Percentiles rank a stretch among this genome's conserved stretches.
These are phyloP conservation scores for Mycena latifolia DNA, from an alignment of 768 basidiomycete species.

Conservation along the genomic window DNA sequence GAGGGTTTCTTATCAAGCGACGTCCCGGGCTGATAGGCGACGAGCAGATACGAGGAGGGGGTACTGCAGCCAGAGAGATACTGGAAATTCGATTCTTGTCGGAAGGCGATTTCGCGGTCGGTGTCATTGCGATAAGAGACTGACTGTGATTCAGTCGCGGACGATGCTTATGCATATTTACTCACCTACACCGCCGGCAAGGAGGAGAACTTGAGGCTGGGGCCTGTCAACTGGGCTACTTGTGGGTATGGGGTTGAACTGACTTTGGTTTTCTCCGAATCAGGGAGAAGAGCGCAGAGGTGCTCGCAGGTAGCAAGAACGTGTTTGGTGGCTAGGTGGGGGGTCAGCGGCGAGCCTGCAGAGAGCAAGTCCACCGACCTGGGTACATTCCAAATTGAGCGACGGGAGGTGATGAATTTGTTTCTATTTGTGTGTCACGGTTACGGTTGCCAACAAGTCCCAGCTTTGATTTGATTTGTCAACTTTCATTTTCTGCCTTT, in stretches of 20 bases:
- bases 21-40: constrained; percentile 66
- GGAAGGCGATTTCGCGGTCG: constrained; percentile 82
- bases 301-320: constrained; percentile 65
- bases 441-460: too few relatives aligned
- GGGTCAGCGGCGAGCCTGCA: background rate
- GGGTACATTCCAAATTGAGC: constrained; percentile 14
- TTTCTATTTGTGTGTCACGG: background rate
- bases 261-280: constrained; percentile 66
- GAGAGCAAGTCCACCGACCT: background rate
- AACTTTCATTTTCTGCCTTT: too few relatives aligned
- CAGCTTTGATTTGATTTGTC: too few relatives aligned
- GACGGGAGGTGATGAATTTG: background rate
- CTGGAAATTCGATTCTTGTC: constrained; percentile 87
- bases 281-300: constrained; percentile 63
- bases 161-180: background rate
- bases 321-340: constrained; percentile 61
- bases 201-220: constrained; percentile 77
- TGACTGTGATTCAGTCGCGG: background rate
- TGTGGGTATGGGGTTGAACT: constrained; percentile 12
- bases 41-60: constrained; percentile 76
- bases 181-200: constrained; percentile 66
- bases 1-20: constrained; percentile 55
- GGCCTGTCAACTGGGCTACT: constrained; percentile 9
- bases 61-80: constrained; percentile 87
- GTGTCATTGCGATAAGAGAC: constrained; percentile 84